These are phyloP conservation scores for Fusarium algeriense DNA, from an alignment of 2,329 filamentous ascomycete species.

Conservation along the genomic window DNA sequence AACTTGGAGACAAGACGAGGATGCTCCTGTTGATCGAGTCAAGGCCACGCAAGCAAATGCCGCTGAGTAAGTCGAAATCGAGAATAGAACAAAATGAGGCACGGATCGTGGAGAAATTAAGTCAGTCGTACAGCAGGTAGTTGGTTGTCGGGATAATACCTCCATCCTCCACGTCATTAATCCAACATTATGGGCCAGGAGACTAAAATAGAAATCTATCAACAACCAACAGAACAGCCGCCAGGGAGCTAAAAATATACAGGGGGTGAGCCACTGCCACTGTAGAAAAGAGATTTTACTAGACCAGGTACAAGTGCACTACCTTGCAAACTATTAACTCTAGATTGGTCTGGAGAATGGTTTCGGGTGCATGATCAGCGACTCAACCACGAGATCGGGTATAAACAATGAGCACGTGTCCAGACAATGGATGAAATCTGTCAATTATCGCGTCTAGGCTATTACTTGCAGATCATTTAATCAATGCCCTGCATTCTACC, in stretches of 20 bases:
- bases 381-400: conserved; percentile 35
- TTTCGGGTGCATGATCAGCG: conserved; percentile 20
- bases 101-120: not conserved
- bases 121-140: not conserved
- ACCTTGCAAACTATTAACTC: conserved; percentile 4
- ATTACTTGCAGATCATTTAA: conserved; percentile 6
- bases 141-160: not conserved
- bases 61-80: not conserved
- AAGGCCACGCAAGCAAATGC: conserved; percentile 22
- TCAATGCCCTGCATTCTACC: not conserved
- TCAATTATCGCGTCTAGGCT: conserved; percentile 19
- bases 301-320: conserved; percentile 14
- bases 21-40: not conserved
- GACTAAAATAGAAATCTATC: conserved; percentile 30
- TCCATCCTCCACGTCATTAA: conserved; percentile 21
- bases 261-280: conserved; percentile 13
- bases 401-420: conserved; percentile 35
- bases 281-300: conserved; percentile 3
- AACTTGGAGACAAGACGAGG: conserved; percentile 16
- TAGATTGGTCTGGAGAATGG: conserved; percentile 8
- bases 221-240: conserved; percentile 7
- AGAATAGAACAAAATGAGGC: not conserved
- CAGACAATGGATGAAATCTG: not conserved
- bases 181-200: conserved; percentile 11
- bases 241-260: conserved; percentile 34